A percentile compares a stretch with the other conserved stretches of the same genome.
Conservation (phyloP, 306 rosid species). For the Castanea sativa region DNA sequence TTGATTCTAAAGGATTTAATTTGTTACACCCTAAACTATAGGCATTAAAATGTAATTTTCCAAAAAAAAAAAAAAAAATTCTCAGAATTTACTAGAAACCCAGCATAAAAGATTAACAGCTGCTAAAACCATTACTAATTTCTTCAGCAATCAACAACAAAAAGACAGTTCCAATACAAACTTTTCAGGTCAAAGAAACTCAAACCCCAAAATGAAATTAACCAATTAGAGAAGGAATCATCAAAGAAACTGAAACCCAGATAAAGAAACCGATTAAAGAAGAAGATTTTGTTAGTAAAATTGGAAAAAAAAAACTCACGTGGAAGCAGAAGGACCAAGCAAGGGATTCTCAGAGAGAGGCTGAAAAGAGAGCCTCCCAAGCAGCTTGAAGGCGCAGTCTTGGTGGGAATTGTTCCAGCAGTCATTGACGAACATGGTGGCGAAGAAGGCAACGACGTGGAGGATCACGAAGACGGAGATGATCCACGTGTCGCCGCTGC, state of each 20-base stretch:
- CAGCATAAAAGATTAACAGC: neutral
- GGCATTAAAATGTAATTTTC: no score
- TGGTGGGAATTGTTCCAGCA: conserved; percentile 74
- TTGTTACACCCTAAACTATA: no score
- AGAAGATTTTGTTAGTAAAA: no score
- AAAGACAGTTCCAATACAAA: neutral
- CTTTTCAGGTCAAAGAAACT: no score
- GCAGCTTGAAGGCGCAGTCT: conserved; percentile 53
- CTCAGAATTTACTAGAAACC: neutral
- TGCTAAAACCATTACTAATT: neutral
- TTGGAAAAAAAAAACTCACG: conserved; percentile 40
- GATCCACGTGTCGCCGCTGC: conserved; percentile 67
- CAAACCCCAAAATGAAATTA: neutral
- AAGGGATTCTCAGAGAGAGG: conserved; percentile 80
- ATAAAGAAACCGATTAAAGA: neutral
- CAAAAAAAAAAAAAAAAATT: neutral
- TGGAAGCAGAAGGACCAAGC: conserved; percentile 89
- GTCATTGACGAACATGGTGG: conserved; percentile 74
- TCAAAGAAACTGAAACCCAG: neutral
- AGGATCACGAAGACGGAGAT: conserved; percentile 75
- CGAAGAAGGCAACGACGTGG: conserved; percentile 61
- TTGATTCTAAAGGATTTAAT: no score
- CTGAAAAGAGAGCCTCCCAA: conserved; percentile 86
- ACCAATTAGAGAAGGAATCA: neutral
- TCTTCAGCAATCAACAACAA: neutral